Conservation (phyloP, 2,329 filamentous ascomycete genomes). For the Domatiomyces catenatus region DNA sequence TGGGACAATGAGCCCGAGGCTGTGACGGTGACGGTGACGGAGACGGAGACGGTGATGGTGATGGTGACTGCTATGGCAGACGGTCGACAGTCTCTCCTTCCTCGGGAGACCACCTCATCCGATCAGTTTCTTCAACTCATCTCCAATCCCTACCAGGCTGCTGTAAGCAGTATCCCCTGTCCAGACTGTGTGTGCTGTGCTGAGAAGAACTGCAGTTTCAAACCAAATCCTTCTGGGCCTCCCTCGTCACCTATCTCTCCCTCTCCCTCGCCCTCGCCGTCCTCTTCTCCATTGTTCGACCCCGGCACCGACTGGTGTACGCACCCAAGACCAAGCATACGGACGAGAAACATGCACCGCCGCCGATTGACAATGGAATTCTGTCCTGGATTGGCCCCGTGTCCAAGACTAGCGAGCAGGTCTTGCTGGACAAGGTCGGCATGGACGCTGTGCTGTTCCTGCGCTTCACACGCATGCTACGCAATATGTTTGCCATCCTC, state of each 20-base stretch:
- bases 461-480: conserved; percentile 75
- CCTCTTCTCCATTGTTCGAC: conserved; percentile 75
- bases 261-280: conserved; percentile 60
- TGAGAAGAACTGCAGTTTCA: conserved; percentile 32
- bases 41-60: no score
- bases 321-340: conserved; percentile 86
- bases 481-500: conserved; percentile 69
- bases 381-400: conserved; percentile 78
- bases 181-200: background rate
- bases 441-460: conserved; percentile 86
- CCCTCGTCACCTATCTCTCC: conserved; percentile 63
- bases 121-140: conserved; percentile 31
- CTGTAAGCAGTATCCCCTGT: conserved; percentile 20
- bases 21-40: background rate
- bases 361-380: conserved; percentile 68
- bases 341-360: conserved; percentile 77
- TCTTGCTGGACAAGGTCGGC: conserved; percentile 67
- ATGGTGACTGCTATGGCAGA: background rate
- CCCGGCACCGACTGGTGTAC: conserved; percentile 84
- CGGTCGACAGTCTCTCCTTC: background rate
- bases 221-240: conserved; percentile 55
- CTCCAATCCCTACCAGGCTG: conserved; percentile 30
- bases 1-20: background rate
- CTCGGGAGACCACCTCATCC: conserved; percentile 5
- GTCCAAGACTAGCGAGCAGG: conserved; percentile 58